These are phyloP conservation scores for Clarireedia homoeocarpa DNA, from an alignment of 2,329 filamentous ascomycete species.

Conservation along the genomic window DNA sequence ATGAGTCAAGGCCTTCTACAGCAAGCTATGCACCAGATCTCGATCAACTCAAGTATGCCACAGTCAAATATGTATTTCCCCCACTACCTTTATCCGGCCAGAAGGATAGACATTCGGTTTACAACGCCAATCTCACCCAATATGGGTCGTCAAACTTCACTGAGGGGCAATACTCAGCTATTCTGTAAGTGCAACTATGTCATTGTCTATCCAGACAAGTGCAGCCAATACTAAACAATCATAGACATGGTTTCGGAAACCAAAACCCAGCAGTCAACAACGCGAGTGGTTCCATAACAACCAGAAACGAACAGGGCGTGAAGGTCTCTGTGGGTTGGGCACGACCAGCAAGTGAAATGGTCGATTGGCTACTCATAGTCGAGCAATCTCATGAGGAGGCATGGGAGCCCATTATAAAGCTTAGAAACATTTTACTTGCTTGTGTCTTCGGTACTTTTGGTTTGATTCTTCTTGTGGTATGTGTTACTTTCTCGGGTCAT, in stretches of 20 bases:
- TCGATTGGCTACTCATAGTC: conserved; percentile 76
- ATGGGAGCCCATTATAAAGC: conserved; percentile 62
- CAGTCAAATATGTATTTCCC: conserved; percentile 54
- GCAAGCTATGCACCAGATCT: conserved; percentile 35
- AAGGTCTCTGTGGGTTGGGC: conserved; percentile 76
- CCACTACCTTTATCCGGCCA: conserved; percentile 36
- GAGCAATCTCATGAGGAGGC: conserved; percentile 71
- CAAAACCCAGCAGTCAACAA: conserved; percentile 49
- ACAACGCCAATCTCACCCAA: conserved; percentile 29
- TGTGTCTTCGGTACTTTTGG: conserved; percentile 81
- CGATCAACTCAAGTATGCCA: conserved; percentile 34
- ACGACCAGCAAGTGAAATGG: conserved; percentile 56
- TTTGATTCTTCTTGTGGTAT: conserved; percentile 54
- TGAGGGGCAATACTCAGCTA: conserved; percentile 54
- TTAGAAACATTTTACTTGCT: conserved; percentile 73
- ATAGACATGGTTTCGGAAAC: conserved; percentile 44
- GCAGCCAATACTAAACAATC: conserved; percentile 24
- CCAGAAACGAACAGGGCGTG: conserved; percentile 62
- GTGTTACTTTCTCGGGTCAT: neutral
- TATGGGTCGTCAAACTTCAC: conserved; percentile 41
- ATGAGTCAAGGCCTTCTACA: conserved; percentile 39
- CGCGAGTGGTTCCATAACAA: conserved; percentile 59
- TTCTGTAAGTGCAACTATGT: conserved; percentile 24
- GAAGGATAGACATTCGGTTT: conserved; percentile 41
- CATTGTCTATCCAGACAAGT: neutral